phyloP scores from a whole-genome alignment of 768 basidiomycete genomes.

The Mrakia gelida region DNA sequence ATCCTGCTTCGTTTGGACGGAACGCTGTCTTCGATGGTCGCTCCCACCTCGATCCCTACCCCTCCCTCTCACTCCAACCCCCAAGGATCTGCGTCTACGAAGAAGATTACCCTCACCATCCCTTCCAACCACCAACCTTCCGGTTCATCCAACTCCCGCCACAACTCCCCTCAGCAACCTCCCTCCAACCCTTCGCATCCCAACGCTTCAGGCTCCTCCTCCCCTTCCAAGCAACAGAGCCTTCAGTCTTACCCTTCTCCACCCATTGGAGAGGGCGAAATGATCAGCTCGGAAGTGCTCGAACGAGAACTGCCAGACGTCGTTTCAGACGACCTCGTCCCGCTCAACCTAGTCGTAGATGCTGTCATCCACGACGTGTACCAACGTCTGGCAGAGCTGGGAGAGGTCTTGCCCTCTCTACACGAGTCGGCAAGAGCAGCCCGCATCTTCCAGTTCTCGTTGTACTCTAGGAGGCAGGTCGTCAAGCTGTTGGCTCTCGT shows the following conservation, averaged over 20 bases:
- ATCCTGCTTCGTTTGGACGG: background rate
- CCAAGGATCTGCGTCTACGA: background rate
- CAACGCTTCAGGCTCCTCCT: background rate
- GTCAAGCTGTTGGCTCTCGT: conserved; percentile 80
- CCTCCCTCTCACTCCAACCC: background rate
- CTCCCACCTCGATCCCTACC: background rate
- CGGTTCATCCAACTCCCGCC: background rate
- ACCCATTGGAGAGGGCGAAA: background rate
- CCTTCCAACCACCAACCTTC: background rate
- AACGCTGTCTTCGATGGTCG: background rate
- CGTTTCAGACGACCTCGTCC: conserved; percentile 68
- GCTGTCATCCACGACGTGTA: conserved; percentile 74
- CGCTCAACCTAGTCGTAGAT: conserved; percentile 67
- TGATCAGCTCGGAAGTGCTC: conserved; percentile 42
- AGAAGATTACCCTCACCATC: background rate
- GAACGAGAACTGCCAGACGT: conserved; percentile 65
- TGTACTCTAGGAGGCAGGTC: conserved; percentile 83
- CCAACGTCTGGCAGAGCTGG: conserved; percentile 72
- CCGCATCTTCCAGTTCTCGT: conserved; percentile 78
- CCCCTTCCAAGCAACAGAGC: background rate
- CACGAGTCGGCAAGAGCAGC: conserved; percentile 61
- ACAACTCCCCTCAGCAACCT: background rate
- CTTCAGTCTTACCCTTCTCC: background rate
- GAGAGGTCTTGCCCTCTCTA: conserved; percentile 58
- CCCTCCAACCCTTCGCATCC: background rate